Evolutionary conservation across 768 basidiomycete species (phyloP), one percentile per base, ranked within the genome.

Genomic region (Lyophyllum decastes): DNA sequence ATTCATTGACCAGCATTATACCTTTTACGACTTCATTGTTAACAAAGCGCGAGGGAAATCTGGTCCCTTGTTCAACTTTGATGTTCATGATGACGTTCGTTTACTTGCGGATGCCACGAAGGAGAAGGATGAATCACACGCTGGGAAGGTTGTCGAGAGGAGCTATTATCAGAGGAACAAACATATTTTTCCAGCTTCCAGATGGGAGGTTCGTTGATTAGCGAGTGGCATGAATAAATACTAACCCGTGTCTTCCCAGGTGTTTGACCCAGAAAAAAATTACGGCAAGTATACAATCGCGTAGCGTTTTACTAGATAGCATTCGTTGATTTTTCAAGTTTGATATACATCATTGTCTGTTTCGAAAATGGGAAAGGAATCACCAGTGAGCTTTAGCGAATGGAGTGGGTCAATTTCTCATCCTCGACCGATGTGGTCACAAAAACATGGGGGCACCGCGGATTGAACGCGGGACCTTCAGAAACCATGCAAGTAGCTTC

Each of bases 41-140:
- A 98, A 98, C 81, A 98, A 97, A 75, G 95, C 95, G 8, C 87
- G 97, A 22, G 97, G 97, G 25, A 99, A 99, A 73, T 97, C 95
- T 0, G 97, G 97, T 0, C 97, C 97, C 5, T 75, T 99, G 54
- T 99, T 99, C 78, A 97, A 91, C 72, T 99, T 99, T 68, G 97
- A 99, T 72, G 97, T 98, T 6, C 97, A 99, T 71, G 97, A 99
- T 69, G 97, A 99, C 70, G 92, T 99, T 4, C 90, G 97, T 17
- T 73, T 99, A 61, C 79, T 98, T 21, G 89, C 92, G 22, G 97
- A 99, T 68, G 97, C 96, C 2, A 94, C 95, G 1, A 85, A 89
- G 63, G 97, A 99, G 74, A 98, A 98, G 74, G 95, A 99, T 64
- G 97, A 99, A 72, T 95, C 92, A 17, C 97, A 99, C 68, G 97